A percentile compares a stretch with the other conserved stretches of the same genome.
Conservation (phyloP, 371 early-diverging fungal genomes). For the Mortierella sp. region DNA sequence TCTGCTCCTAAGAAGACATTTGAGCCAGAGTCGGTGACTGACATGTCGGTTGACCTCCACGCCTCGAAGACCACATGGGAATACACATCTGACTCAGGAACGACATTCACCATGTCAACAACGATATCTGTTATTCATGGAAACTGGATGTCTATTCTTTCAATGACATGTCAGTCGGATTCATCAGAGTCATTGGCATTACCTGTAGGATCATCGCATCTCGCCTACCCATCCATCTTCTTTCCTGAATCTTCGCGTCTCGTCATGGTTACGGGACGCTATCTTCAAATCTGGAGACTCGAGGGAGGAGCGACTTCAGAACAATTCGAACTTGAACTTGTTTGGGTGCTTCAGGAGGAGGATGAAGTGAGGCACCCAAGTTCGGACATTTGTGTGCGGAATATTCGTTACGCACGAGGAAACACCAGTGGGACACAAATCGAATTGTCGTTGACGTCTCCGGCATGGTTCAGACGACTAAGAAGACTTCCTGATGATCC, state of each 20-base stretch:
- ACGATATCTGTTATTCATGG: not conserved
- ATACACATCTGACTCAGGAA: not conserved
- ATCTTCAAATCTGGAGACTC: conserved; percentile 17
- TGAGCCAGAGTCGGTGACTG: not conserved
- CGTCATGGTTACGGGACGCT: conserved; percentile 6
- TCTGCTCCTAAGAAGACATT: not conserved
- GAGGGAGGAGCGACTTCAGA: not conserved
- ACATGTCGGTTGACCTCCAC: not conserved
- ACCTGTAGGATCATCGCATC: conserved; percentile 8
- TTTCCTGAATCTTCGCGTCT: conserved; percentile 1
- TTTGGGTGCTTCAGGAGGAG: conserved; percentile 9
- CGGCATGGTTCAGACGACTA: conserved; percentile 1
- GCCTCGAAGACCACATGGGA: not conserved
- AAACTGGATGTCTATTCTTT: not conserved
- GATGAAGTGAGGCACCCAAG: not conserved
- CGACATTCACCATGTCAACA: not conserved
- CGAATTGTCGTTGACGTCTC: not conserved
- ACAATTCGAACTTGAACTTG: not conserved
- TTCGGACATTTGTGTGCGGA: conserved; percentile 6
- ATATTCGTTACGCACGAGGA: not conserved
- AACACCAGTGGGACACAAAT: not conserved
- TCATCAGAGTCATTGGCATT: not conserved
- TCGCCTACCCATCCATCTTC: conserved; percentile 3
- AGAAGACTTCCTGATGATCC: not conserved
- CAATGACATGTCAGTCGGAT: not conserved